Evolutionary conservation across 805 yeast genomes (phyloP), one percentile per base, ranked within the genome.

Genomic region (Sporopachydermia quercuum): DNA sequence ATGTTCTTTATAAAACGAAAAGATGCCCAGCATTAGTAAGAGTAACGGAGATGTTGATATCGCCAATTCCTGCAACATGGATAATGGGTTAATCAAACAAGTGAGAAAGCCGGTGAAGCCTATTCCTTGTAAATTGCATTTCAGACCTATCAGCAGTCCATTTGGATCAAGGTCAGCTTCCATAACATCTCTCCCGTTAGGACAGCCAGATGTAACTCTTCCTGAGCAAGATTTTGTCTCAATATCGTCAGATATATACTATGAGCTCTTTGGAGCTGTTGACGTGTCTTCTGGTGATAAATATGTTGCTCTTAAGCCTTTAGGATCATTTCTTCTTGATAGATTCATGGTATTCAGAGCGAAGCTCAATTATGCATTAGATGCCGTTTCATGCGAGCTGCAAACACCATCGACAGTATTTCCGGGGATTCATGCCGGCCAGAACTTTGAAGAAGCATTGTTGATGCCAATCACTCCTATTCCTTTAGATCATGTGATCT

Each of bases 401-500:
- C 23, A 37, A 15, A 37, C 30, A 8, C 30, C 30, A 14, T 5
- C 15, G 6, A 5, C 15, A 23, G 15, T 35, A 37, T 18, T 43
- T 37, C 16, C 15, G 37, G 19, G n/a, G 41, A 5, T 43, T 37
- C 39, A 43, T 30, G 35, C 14, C 40, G 6, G 11, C 18, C 30
- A 23, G 23, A 36, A 30, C 36, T 14, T 36, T 18, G 39, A 27
- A 5, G 38, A 37, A 18, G 41, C 42, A 6, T 4, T 37, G 14
- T 18, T 43, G 5, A 17, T 18, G 18, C 15, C 6, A 14, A 13
- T 37, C 19, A 35, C 19, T 13, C 42, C 43, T 13, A 15, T 27
- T 18, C n/a, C 17, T 13, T n/a, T 39, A 5, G 41, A 41, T 3
- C 43, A 47, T 16, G 40, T 51, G 5, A 43, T 56, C 8, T 30